Base-by-base conservation (phyloP, 768 basidiomycete species). In the Russula lepida region DNA sequence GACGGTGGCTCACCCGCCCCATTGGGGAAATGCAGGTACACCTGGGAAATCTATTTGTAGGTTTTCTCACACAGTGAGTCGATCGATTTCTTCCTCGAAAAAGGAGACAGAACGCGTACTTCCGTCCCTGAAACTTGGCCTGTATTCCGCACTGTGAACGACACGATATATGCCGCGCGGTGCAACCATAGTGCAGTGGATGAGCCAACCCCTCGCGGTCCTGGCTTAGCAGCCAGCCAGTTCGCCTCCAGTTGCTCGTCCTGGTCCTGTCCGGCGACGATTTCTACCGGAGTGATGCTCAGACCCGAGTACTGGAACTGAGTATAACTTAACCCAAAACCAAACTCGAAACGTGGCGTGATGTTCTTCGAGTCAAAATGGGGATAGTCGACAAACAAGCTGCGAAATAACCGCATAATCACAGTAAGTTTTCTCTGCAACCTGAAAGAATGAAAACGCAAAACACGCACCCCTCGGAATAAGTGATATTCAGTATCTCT, bases 321-420 rank as follows among this genome's bases (percentile, higher is more conserved):
- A 41, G 94, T 88, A 75, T 97, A 98, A 58, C 85, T 88, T 68
- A 95, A 71, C 0, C 94, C 94, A 69, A 85, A 95, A 4, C 94
- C 94, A 70, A 98, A 98, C 69, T 91, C 89, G 68, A 84, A 92
- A 39, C 88, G 87, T 3, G 91, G 91, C 0, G 78, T 78, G 64
- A 92, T 89, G 63, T 85, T 81, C 71, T 81, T 75, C 81, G 68
- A 62, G 52, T 78, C 78, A 60, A 79, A 79, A 61, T 71, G 73
- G 32, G 74, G 65, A 58, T 79, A 76, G 61, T 68, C 68, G 51
- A 71, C 58, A 57, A 68, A 66, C 66, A 77, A 56, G 48, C 68
- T 58, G 25, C 39, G 13, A 15, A 17, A 33, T 15, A 19, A 17
- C 15, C 19, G 19, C 19, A 35, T 13, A 43, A n/a, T 11, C 21